Percentiles rank a stretch among this genome's conserved stretches.
phyloP scores from a whole-genome alignment of 495 filamentous ascomycete species.

The Aspergillus incahuasiensis region DNA sequence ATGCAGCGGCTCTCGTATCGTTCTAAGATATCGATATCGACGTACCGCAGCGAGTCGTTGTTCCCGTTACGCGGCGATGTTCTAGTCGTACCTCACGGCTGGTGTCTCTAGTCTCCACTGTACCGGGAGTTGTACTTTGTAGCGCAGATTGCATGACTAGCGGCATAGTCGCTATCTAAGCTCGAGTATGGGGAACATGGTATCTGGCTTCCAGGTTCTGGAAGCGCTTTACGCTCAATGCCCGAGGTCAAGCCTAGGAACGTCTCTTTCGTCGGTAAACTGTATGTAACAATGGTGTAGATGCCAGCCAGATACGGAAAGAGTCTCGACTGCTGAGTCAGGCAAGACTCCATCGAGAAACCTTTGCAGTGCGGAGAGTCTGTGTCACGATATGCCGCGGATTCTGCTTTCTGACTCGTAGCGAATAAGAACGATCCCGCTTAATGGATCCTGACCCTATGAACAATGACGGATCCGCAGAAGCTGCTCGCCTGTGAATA shows the following conservation, averaged over 20 bases:
- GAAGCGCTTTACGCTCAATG: background rate
- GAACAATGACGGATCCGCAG: background rate
- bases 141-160: background rate
- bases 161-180: background rate
- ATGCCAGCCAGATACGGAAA: background rate
- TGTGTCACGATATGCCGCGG: conserved; percentile 8
- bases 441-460: background rate
- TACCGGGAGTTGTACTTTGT: background rate
- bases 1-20: background rate
- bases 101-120: background rate
- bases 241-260: background rate
- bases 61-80: background rate
- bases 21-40: background rate
- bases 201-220: background rate
- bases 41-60: background rate
- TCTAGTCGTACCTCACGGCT: background rate
- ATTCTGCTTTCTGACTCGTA: background rate
- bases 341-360: background rate
- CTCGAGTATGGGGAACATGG: background rate
- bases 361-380: background rate
- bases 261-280: background rate
- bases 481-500: background rate
- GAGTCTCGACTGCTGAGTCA: conserved; percentile 1
- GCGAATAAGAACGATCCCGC: background rate
- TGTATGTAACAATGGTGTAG: background rate